Evolutionary conservation across 2,329 filamentous ascomycete species (phyloP).

Genomic region (Stagonosporopsis rhizophila): DNA sequence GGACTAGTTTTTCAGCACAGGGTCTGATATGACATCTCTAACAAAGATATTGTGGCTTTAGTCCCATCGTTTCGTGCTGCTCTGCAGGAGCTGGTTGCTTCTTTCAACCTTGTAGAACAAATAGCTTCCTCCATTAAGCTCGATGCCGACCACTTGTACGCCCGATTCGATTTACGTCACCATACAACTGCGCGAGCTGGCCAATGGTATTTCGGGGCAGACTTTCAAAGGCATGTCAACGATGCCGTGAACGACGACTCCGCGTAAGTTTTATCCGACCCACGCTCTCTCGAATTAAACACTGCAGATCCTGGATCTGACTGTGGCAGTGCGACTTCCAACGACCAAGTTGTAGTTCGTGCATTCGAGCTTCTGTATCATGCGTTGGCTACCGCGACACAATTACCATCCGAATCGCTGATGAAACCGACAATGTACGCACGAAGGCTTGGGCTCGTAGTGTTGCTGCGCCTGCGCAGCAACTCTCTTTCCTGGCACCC

Average conservation of each 20-base stretch:
- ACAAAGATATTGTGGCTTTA: neutral
- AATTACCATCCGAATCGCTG: constrained; percentile 27
- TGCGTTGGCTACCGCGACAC: constrained; percentile 40
- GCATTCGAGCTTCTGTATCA: constrained; percentile 23
- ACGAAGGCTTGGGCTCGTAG: constrained; percentile 19
- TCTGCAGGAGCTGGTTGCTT: neutral
- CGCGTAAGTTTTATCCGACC: constrained; percentile 15
- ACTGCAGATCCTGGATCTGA: neutral
- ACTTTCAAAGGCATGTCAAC: constrained; percentile 29
- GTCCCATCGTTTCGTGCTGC: neutral
- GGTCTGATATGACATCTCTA: neutral
- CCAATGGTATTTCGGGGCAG: constrained; percentile 27
- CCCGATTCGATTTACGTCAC: neutral
- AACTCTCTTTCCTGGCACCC: constrained; percentile 19
- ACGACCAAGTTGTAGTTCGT: constrained; percentile 31
- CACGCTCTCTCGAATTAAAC: neutral
- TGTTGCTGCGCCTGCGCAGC: neutral
- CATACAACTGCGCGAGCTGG: neutral
- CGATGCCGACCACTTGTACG: neutral
- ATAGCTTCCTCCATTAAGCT: neutral
- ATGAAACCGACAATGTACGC: constrained; percentile 33
- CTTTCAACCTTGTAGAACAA: neutral
- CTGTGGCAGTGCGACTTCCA: constrained; percentile 34
- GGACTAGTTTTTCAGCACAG: constrained; percentile 1
- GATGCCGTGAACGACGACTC: constrained; percentile 29